phyloP scores from a whole-genome alignment of 345 rosid genomes.

The Trapa incisa region DNA sequence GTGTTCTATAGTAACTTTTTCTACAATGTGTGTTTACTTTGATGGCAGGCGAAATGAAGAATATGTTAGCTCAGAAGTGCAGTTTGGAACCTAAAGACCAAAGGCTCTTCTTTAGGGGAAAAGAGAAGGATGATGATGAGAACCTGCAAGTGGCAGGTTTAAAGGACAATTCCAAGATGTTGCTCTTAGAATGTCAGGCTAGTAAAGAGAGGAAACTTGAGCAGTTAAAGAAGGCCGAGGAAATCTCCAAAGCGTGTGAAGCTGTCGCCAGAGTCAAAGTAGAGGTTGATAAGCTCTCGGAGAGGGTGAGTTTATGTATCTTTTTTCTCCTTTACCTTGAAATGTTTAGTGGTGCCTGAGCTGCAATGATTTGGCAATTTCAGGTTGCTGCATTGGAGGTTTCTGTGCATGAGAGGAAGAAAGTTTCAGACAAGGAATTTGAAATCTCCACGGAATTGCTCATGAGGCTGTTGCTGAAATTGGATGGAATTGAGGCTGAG shows the following conservation, averaged over 20 bases:
- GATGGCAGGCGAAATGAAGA: conserved; percentile 55
- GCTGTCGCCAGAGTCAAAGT: conserved; percentile 37
- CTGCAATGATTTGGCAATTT: conserved; percentile 1
- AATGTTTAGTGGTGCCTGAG: background rate
- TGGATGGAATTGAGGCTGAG: conserved; percentile 72
- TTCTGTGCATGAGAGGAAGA: conserved; percentile 49
- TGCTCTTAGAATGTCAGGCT: conserved; percentile 34
- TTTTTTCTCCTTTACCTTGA: background rate
- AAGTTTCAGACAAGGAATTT: conserved; percentile 50
- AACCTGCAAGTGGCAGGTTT: conserved; percentile 44
- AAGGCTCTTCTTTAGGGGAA: conserved; percentile 66
- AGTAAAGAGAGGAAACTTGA: conserved; percentile 27
- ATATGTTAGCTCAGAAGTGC: conserved; percentile 29
- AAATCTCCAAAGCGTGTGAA: conserved; percentile 35
- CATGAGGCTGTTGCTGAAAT: conserved; percentile 71
- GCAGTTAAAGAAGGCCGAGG: conserved; percentile 23
- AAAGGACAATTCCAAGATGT: conserved; percentile 54
- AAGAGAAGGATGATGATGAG: conserved; percentile 56
- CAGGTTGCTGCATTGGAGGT: conserved; percentile 67
- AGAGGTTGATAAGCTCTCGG: conserved; percentile 68
- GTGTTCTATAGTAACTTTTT: background rate
- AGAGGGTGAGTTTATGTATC: conserved; percentile 35
- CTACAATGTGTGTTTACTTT: background rate
- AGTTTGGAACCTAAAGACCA: conserved; percentile 36
- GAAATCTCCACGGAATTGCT: conserved; percentile 60